Base-by-base conservation (phyloP, 257 asterid genomes). In the Vinca minor region DNA sequence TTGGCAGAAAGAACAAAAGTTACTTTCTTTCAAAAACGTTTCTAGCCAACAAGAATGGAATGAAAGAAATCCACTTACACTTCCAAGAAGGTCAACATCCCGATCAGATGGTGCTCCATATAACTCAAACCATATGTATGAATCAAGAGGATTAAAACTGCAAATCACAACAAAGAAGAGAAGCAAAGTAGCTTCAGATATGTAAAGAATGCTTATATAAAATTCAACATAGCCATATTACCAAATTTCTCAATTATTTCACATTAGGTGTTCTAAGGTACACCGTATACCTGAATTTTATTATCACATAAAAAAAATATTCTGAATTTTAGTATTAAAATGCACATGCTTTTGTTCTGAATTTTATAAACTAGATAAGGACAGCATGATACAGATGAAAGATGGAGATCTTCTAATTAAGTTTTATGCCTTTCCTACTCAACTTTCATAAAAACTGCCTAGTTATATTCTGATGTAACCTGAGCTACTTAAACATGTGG, bases 71-170 rank as follows among this genome's bases (percentile, higher is more conserved):
- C 45, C 61, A 79, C 96, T 53, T 85, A 91, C 98, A 78, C 95
- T 85, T 39, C 98, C 95, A 42, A 91, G 82, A 78, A 91, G 85
- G 76, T 88, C 90, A 71, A 88, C 95, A 77, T 91, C 98, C 60
- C 93, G 85, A 81, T 91, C 96, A 60, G 95, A 85, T 62, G 96
- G 96, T 35, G 95, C 76, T 76, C 96, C 98, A 47, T 70, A 88
- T 71, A 91, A 69, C 80, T 91, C 95, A 72, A 91, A 88, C 95
- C 98, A 91, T 83, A 91, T 86, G 82, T 75, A 63, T 47, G 98
- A 91, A 74, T 85, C 98, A 62, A 88, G 87, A 66, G 96, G 98
- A 77, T 91, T 91, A 66, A 91, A 91, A 73, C 95, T 88, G 93
- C 62, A 73, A 62, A 79, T 55, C 74, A 68, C 63, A 68, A 63